Base-by-base conservation (phyloP, 202 grass and related monocot genomes). In the Zizania palustris region DNA sequence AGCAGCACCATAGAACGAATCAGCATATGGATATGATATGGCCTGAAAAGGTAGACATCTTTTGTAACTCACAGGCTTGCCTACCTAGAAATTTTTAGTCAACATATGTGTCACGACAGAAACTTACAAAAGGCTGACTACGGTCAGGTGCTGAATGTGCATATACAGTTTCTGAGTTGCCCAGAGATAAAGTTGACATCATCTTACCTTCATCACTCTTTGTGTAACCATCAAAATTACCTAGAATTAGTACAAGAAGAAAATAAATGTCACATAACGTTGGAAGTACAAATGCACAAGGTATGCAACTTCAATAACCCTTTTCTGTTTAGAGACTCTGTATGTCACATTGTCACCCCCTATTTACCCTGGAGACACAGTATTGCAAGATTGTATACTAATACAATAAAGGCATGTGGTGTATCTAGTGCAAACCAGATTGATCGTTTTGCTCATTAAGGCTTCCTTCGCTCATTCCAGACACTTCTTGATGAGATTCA, bases 151-250 rank as follows among this genome's bases (percentile, higher is more conserved):
- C 95, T 46, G 75, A 59, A 77, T 78, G 75, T 67, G 81, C 58
- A 73, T 86, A 90, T 11, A 75, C 53, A 57, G 72, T 74, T 79
- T 93, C 88, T 34, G 79, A 53, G 80, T 85, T 80, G 19, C 88
- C 88, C 35, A 93, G 71, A 75, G 85, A 82, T 63, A 99, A 87
- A 75, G 83, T 83, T 63, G 96, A 90, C 80, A 87, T 93, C 80
- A 88, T 83, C 71, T 87, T 87, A 76, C 82, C 74, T 53, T 92
- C 86, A 79, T 87, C 87, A 39, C 73, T 73, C 56, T 91, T 88
- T 3, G 67, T 63, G 71, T 95, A 87, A 58, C 73, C 74, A 81
- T 77, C 61, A 14, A 83, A 76, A 65, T 80, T 74, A 57, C 80
- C 90, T 89, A 79, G 18, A 45, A 63, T 72, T 34, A 76, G 5